Evolutionary conservation across 108 stramenopile species (phyloP), one percentile per base, ranked within the genome.

Genomic region (Chaetoceros tenuissimus): DNA sequence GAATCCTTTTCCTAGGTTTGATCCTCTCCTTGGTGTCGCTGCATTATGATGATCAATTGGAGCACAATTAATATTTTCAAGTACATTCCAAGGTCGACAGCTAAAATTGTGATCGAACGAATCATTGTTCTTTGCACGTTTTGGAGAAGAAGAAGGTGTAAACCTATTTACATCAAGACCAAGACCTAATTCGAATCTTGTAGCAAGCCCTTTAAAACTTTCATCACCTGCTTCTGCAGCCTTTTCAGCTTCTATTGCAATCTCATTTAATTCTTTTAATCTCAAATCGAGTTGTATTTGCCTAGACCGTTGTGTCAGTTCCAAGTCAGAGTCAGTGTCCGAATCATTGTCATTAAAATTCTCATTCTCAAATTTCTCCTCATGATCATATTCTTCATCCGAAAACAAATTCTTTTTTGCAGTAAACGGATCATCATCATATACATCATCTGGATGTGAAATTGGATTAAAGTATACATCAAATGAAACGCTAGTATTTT

Each of bases 151-250:
- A 24, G 0, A 1, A 55, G n/a, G 34, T 58, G 2, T 28, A 57
- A 56, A 24, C 61, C 62, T 28, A 29, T 59, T 48, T 50, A 53
- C 40, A 43, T 43, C 22, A 16, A 22, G 49, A 47, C 24, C 47
- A 17, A 27, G 58, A 53, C 50, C 31, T 53, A 31, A 43, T 50
- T 54, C 56, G 29, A 71, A 74, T 51, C 60, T 74, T 34, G 57
- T 61, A 1, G 73, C 64, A 52, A 52, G 56, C 16, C 73, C 73
- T 1, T 69, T 64, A 55, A 70, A 74, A 34, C 60, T 60, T 21
- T 74, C 68, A 29, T 53, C 30, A 34, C 73, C 73, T 1, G 58
- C 63, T 49, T 65, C 68, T 8, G 73, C 73, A 13, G 73, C 73
- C 31, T 31, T 52, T 66, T 74, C 73, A 20, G 73, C 73, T 49